Conservation (phyloP, 164 flowering plant species). For the Macadamia integrifolia region DNA sequence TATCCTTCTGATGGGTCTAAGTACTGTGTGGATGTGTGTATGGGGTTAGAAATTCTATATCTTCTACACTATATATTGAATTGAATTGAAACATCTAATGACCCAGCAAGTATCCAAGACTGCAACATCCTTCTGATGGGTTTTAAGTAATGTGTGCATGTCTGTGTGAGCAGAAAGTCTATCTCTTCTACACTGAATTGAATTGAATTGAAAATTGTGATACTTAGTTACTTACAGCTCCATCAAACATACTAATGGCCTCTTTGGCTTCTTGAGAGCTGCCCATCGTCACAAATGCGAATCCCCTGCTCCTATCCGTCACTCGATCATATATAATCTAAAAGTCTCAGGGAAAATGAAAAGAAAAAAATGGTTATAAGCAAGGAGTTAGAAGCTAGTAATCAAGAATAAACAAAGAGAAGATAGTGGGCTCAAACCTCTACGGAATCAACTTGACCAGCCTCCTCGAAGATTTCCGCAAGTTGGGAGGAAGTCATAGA, state of each 20-base stretch:
- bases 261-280: conserved; percentile 64
- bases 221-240: conserved; percentile 60
- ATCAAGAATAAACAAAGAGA: neutral
- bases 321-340: conserved; percentile 78
- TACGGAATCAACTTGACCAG: conserved; percentile 54
- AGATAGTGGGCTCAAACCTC: conserved; percentile 33
- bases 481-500: conserved; percentile 58
- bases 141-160: too few species aligned
- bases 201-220: neutral
- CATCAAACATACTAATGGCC: conserved; percentile 75
- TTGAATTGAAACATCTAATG: neutral
- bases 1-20: too few species aligned
- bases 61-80: too few species aligned
- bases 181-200: too few species aligned
- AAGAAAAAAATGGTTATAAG: neutral
- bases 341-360: neutral
- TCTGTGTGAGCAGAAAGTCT: too few species aligned
- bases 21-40: too few species aligned
- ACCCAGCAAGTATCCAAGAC: too few species aligned
- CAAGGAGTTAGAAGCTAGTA: neutral
- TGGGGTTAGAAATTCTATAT: too few species aligned
- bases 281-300: conserved; percentile 83
- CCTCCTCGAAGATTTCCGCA: conserved; percentile 53
- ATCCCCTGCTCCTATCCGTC: conserved; percentile 90
- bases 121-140: too few species aligned